Evolutionary conservation across 768 basidiomycete genomes (phyloP), one percentile per base, ranked within the genome.

Genomic region (Agaricus sinodeliciosus): DNA sequence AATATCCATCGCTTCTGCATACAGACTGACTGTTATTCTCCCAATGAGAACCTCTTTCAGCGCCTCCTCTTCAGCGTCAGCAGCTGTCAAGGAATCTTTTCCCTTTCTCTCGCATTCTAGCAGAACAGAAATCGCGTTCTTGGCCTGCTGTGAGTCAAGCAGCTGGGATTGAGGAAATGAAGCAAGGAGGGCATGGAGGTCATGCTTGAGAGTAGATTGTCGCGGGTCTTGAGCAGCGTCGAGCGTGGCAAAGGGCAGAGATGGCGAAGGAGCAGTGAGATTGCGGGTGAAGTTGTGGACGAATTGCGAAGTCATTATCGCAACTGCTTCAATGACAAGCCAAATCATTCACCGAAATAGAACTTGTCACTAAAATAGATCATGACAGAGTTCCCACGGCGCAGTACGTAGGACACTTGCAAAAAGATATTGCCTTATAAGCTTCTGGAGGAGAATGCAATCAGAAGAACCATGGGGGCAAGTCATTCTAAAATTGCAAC

Each of bases 1-100:
- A 18, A 71, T 61, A 56, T 90, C 79, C 60, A 94, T 67, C 1
- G 81, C 76, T 49, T 85, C 76, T 4, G 80, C 71, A 61, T 91
- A 92, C 13, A 89, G 55, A 7, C 75, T 75, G 4, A 81, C 72
- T 0, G 79, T 67, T 3, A 85, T 59, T 61, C 75, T 80, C 35
- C 69, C 65, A 6, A 79, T 57, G 11, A 84, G 69, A 11, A 73
- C 76, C 18, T 67, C 63, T 56, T 69, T 69, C 42, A 82, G 60
- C 1, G 66, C 68, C 11, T 63, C 59, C 53, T 76, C 65, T 56
- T 75, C 73, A 0, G 57, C 19, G 48, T 73, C 68, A 0, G 45
- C 54, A 34, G 36, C 49, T 22, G 44, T 34, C 0, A 36, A 31
- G 39, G 45, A 51, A 18, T 51, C 25, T 26, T 27, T 34, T 22